Base-by-base conservation (phyloP, 2,329 filamentous ascomycete genomes). In the Xylaria sp. region DNA sequence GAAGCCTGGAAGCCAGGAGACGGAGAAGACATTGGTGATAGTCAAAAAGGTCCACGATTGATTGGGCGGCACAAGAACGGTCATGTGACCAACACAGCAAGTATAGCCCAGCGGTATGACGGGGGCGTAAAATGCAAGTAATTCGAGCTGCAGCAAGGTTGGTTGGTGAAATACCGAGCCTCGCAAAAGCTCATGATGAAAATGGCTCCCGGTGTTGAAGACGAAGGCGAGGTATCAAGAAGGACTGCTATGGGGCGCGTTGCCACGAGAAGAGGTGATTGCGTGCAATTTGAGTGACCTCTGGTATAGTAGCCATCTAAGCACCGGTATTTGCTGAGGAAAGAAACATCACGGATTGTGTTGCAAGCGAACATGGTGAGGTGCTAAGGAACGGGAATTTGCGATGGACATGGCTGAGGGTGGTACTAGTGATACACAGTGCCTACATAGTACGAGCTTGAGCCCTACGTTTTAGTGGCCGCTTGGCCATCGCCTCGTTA, bases 1-100 rank as follows among this genome's bases (percentile, higher is more conserved):
- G 80, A 81, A n/a, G 75, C 73, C 62, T 78, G 75, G 64, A 80
- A 81, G 61, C 71, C 71, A 46, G 72, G 73, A 28, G 67, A 69
- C 31, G 77, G 73, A 12, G 80, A 80, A 31, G 77, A 76, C 76
- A 79, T 37, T 79, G 55, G 9, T 69, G 68, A 65, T 48, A 41
- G 57, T 63, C 34, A 46, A 59, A 54, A 48, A 61, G n/a, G n/a
- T 28, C 48, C 59, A 48, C 28, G 25, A 44, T 48, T 56, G 68
- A 76, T 74, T 62, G 58, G 61, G 52, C 31, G 44, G 59, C 58
- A 61, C 41, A 39, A 8, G 65, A n/a, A 13, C 25, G 20, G 46
- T 66, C 59, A 62, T 63, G 63, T 62, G 66, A 66, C 62, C 18
- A 48, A 41, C 23, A 52, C 34, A 54, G 41, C 13, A 62, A 48